Percentiles rank a stretch among this genome's conserved stretches.
Conservation (phyloP, 2,329 filamentous ascomycete genomes). For the Hysterium pulicare region DNA sequence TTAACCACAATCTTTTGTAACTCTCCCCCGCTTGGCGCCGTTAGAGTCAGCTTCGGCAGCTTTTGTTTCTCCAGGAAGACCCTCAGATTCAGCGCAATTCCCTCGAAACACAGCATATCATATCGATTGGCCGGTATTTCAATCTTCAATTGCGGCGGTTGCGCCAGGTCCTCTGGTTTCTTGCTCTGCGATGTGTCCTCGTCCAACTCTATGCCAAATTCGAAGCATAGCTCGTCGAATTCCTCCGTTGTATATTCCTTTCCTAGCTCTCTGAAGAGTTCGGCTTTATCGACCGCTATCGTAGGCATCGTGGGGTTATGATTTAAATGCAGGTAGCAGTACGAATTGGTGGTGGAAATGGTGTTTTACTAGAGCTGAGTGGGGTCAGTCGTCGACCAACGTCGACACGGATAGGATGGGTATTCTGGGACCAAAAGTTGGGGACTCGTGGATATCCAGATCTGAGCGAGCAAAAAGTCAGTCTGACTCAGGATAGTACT, state of each 20-base stretch:
- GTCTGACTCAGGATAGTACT: not conserved
- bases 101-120: conserved; percentile 96
- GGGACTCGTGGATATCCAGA: not conserved
- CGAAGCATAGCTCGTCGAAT: conserved; percentile 97
- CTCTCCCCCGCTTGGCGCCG: conserved; percentile 68
- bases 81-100: conserved; percentile 91
- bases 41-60: conserved; percentile 76
- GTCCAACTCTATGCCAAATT: conserved; percentile 96
- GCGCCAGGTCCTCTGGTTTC: conserved; percentile 53
- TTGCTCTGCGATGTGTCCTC: conserved; percentile 60
- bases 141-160: conserved; percentile 92
- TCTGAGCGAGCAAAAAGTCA: not conserved
- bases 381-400: conserved; percentile 24
- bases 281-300: conserved; percentile 93
- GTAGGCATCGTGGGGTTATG: conserved; percentile 73
- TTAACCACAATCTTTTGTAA: conserved; percentile 78
- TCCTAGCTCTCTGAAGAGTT: conserved; percentile 88
- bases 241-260: conserved; percentile 88
- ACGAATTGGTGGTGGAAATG: not conserved
- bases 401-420: not conserved
- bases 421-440: not conserved
- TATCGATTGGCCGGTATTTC: conserved; percentile 94
- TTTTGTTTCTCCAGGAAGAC: conserved; percentile 78
- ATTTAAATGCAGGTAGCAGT: not conserved
- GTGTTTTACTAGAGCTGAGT: conserved; percentile 9